Evolutionary conservation across 148 eudicot genomes (phyloP).

Genomic region (Rhododendron molle): DNA sequence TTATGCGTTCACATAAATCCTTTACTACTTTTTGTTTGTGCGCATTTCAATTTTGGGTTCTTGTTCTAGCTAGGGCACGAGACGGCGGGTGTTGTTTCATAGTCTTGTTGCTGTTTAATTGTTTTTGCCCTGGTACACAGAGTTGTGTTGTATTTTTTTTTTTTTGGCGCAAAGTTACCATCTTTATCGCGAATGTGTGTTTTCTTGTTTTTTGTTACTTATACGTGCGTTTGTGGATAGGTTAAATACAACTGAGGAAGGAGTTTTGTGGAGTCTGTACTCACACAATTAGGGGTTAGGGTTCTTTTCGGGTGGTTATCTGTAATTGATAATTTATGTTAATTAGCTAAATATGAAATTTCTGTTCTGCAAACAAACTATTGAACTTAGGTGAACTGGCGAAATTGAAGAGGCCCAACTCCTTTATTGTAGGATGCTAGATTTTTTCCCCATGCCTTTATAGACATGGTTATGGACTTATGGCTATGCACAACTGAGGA

Average conservation of each 20-base stretch:
- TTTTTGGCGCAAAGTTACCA: not conserved
- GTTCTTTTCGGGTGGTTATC: not conserved
- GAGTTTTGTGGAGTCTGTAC: not conserved
- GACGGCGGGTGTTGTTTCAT: not conserved
- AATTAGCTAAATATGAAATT: not conserved
- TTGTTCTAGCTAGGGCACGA: not conserved
- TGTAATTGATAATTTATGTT: not conserved
- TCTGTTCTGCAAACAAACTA: not conserved
- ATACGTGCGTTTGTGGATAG: not conserved
- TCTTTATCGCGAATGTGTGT: not conserved
- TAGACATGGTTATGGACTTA: not conserved
- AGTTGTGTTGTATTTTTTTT: not conserved
- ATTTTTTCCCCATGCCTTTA: not conserved
- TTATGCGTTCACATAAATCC: not conserved
- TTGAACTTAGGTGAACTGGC: not conserved
- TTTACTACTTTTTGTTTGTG: too few relatives aligned
- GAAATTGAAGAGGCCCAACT: not conserved
- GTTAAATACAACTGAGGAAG: not conserved
- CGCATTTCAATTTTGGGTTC: not conserved
- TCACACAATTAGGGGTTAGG: not conserved
- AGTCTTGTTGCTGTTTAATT: not conserved
- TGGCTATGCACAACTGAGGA: not conserved
- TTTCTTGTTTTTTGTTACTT: not conserved
- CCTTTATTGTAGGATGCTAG: not conserved
- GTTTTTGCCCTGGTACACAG: not conserved